These are phyloP conservation scores for Polymyxa betae DNA, from an alignment of 208 protist genomes.

Conservation along the genomic window DNA sequence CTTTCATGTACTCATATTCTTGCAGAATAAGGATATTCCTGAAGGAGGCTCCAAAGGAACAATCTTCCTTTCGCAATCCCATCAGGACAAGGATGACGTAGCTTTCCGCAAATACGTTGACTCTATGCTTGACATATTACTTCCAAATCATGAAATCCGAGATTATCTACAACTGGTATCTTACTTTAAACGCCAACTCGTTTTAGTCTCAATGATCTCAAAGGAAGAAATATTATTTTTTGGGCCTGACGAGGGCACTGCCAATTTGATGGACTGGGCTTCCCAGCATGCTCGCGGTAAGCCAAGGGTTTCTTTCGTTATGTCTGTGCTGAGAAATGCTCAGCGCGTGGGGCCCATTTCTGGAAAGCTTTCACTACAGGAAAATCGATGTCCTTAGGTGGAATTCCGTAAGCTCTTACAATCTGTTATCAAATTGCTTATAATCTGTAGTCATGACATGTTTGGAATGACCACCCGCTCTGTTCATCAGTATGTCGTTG, in stretches of 20 bases:
- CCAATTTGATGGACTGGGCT: conserved; percentile 81
- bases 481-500: conserved; percentile 87
- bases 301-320: background rate
- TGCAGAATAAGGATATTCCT: conserved; percentile 95
- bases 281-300: conserved; percentile 62
- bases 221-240: conserved; percentile 90
- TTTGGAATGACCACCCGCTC: conserved; percentile 89
- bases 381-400: conserved; percentile 85
- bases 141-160: conserved; percentile 78
- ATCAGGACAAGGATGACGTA: conserved; percentile 71
- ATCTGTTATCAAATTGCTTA: background rate
- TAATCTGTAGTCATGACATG: conserved; percentile 71
- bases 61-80: conserved; percentile 55
- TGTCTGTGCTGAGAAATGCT: conserved; percentile 65
- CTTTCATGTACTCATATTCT: conserved; percentile 26
- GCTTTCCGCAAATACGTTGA: conserved; percentile 92
- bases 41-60: conserved; percentile 93
- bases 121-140: conserved; percentile 84
- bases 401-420: conserved; percentile 78
- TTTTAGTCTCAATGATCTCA: conserved; percentile 77
- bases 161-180: conserved; percentile 48
- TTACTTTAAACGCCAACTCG: background rate
- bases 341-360: conserved; percentile 73
- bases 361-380: conserved; percentile 95
- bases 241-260: conserved; percentile 87